A percentile compares a stretch with the other conserved stretches of the same genome.
Evolutionary conservation across 148 eudicot species (phyloP).

Genomic region (Diospyros kaki): DNA sequence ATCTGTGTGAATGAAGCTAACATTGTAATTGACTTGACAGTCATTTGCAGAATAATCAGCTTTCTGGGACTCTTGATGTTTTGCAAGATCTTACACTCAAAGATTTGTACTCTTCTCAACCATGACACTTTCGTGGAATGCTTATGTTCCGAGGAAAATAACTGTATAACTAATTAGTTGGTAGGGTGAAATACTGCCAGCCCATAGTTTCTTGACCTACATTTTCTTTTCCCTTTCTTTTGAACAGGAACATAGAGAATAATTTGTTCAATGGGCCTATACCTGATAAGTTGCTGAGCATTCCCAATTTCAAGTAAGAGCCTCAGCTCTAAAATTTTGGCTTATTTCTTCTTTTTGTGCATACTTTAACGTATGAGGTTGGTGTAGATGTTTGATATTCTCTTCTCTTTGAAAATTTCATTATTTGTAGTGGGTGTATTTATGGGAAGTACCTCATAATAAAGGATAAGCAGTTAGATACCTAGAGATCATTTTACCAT

Average conservation of each 20-base stretch:
- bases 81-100: slow-evolving; percentile 73
- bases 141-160: neutral
- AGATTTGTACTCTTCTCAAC: slow-evolving; percentile 62
- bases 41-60: slow-evolving; percentile 87
- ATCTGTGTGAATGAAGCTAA: slow-evolving; percentile 17
- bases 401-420: neutral
- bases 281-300: slow-evolving; percentile 62
- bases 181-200: slow-evolving; percentile 1
- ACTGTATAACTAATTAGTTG: neutral
- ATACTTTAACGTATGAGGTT: neutral
- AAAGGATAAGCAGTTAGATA: neutral
- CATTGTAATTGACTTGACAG: slow-evolving; percentile 37
- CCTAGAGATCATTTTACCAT: neutral
- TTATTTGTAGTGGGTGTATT: neutral
- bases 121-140: slow-evolving; percentile 3
- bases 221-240: slow-evolving; percentile 5
- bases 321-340: neutral
- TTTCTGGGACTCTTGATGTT: slow-evolving; percentile 85
- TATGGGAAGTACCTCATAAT: neutral
- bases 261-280: slow-evolving; percentile 76
- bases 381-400: neutral
- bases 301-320: slow-evolving; percentile 73
- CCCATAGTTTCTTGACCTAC: neutral
- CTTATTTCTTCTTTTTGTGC: neutral
- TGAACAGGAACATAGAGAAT: slow-evolving; percentile 65